Conservation (phyloP, 23 red algal genomes). For the Agarophyton chilense region DNA sequence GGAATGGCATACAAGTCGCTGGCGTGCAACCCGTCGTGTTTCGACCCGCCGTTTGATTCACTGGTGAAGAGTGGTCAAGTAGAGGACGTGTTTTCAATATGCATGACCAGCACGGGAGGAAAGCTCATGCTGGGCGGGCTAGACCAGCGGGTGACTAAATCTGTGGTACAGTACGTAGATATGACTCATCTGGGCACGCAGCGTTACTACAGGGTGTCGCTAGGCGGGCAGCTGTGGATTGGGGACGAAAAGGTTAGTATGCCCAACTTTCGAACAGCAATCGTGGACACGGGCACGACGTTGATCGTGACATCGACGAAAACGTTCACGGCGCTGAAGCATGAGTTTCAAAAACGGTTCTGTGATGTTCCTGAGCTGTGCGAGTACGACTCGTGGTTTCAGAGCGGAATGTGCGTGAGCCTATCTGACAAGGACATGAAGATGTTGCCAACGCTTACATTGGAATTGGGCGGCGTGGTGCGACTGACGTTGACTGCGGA, state of each 20-base stretch:
- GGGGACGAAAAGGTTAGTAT: slow-evolving; percentile 54
- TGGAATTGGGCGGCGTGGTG: slow-evolving; percentile 64
- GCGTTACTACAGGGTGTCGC: slow-evolving; percentile 83
- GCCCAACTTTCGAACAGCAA: slow-evolving; percentile 72
- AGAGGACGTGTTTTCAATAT: slow-evolving; percentile 90
- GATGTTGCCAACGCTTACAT: slow-evolving; percentile 65
- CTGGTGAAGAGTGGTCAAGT: slow-evolving; percentile 76
- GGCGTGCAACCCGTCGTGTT: slow-evolving; percentile 95
- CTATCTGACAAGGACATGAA: slow-evolving; percentile 71
- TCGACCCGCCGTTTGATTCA: slow-evolving; percentile 91
- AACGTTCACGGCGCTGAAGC: slow-evolving; percentile 54
- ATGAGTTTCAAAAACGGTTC: slow-evolving; percentile 76
- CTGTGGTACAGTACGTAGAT: slow-evolving; percentile 70
- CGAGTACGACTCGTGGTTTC: slow-evolving; percentile 79
- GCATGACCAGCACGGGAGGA: slow-evolving; percentile 82
- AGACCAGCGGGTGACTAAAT: slow-evolving; percentile 52
- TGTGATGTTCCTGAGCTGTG: slow-evolving; percentile 81
- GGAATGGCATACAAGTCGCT: slow-evolving; percentile 91
- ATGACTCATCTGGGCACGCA: slow-evolving; percentile 46
- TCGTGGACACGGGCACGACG: slow-evolving; percentile 98
- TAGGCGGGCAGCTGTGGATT: slow-evolving; percentile 65
- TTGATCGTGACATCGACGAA: slow-evolving; percentile 75
- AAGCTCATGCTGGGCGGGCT: slow-evolving; percentile 91
- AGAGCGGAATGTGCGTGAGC: slow-evolving; percentile 73
- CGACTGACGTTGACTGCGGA: slow-evolving; percentile 67